phyloP scores from a whole-genome alignment of 208 protist genomes.

The Leishmania arabica region DNA sequence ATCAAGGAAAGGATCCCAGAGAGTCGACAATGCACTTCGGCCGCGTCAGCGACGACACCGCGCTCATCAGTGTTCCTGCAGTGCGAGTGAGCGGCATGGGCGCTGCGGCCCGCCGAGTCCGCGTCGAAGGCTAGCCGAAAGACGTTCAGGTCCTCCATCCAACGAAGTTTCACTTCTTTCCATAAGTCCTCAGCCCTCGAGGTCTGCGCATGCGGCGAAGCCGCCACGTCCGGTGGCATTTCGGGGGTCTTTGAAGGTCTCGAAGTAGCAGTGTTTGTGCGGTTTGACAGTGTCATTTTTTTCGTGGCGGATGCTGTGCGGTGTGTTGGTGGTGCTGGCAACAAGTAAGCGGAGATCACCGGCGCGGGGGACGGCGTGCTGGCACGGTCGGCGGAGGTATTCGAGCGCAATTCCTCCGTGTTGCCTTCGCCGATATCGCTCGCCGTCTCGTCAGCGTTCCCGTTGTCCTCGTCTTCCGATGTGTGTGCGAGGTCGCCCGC shows the following conservation, averaged over 20 bases:
- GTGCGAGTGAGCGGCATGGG: constrained; percentile 9
- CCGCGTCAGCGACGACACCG: constrained; percentile 25
- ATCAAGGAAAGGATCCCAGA: constrained; percentile 33
- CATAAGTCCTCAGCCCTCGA: constrained; percentile 17
- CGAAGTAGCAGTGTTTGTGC: neutral
- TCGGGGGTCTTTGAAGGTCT: neutral
- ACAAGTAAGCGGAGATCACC: neutral
- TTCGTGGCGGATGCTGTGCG: neutral
- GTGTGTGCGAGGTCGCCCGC: too few species aligned
- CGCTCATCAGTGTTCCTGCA: constrained; percentile 23
- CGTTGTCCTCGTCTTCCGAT: neutral
- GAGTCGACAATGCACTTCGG: constrained; percentile 35
- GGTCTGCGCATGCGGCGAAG: neutral
- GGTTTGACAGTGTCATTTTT: neutral
- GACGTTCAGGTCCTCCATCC: constrained; percentile 45
- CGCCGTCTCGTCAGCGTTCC: neutral
- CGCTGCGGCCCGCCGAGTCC: neutral
- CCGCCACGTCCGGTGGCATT: neutral
- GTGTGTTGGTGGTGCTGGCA: neutral
- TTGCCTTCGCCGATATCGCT: neutral
- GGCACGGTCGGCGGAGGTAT: neutral
- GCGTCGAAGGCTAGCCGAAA: constrained; percentile 31
- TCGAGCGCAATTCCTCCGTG: neutral
- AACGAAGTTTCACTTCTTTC: constrained; percentile 39
- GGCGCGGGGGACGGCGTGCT: neutral